Conservation (phyloP, 169 alveolate genomes). For the Eimeria falciformis region DNA sequence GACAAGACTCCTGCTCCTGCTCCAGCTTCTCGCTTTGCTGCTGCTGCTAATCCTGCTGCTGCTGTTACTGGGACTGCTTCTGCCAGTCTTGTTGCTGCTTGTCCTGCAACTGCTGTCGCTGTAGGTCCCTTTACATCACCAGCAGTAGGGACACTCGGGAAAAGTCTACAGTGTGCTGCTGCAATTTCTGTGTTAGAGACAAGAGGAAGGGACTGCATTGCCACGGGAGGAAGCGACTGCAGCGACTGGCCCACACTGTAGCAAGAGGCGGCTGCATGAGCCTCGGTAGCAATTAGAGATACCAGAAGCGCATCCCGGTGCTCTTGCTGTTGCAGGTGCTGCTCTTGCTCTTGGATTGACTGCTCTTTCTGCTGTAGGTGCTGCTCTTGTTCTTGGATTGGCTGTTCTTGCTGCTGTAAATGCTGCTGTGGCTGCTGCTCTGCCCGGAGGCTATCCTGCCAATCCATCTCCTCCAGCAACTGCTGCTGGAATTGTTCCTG, state of each 20-base stretch:
- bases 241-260: background rate
- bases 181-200: no score
- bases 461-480: background rate
- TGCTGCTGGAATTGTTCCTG: background rate
- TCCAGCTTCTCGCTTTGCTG: background rate
- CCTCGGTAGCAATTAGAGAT: constrained; percentile 32
- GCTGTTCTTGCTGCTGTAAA: background rate
- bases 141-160: no score
- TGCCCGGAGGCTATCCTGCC: no score
- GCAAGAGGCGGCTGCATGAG: background rate
- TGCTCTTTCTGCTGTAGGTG: background rate
- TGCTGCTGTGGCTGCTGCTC: background rate
- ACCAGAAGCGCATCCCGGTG: constrained; percentile 48
- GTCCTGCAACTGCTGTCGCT: background rate
- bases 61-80: background rate
- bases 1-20: constrained; percentile 17
- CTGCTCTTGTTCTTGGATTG: background rate
- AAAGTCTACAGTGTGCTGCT: no score
- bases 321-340: constrained; percentile 11
- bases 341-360: background rate
- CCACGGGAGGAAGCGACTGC: background rate
- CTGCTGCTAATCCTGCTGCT: background rate
- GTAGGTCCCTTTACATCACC: background rate
- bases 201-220: background rate
- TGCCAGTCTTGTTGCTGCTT: background rate